Evolutionary conservation across 2,329 filamentous ascomycete genomes (phyloP).

Genomic region (Botrytis aclada): DNA sequence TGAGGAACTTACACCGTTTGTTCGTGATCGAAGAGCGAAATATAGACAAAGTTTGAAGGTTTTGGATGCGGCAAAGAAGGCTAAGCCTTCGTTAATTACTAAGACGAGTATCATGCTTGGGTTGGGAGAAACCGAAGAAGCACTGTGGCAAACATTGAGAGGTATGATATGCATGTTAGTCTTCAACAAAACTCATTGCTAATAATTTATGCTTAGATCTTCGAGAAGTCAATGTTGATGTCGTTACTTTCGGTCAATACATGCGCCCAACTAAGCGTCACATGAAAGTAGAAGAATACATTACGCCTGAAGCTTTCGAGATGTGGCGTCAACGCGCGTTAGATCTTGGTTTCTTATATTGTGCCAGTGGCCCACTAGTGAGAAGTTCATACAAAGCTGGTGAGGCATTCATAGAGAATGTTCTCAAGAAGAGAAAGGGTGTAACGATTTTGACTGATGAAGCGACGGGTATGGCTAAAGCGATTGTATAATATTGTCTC

Average conservation of each 20-base stretch:
- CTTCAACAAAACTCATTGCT: constrained; percentile 2
- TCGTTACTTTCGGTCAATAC: constrained; percentile 99
- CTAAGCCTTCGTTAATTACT: constrained; percentile 77
- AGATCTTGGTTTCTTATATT: constrained; percentile 96
- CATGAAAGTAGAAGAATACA: constrained; percentile 93
- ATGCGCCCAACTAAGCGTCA: constrained; percentile 98
- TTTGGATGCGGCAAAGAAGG: constrained; percentile 75
- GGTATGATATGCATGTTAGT: constrained; percentile 45
- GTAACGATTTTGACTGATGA: constrained; percentile 33
- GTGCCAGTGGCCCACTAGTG: constrained; percentile 88
- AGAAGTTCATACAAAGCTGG: constrained; percentile 97
- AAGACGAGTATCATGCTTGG: constrained; percentile 98
- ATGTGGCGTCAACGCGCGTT: constrained; percentile 85
- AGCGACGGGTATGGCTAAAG: constrained; percentile 33
- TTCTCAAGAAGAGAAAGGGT: constrained; percentile 52
- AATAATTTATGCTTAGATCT: constrained; percentile 56
- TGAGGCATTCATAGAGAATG: constrained; percentile 98
- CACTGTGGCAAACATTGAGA: constrained; percentile 74
- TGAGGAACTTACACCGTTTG: constrained; percentile 83
- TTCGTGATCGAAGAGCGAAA: constrained; percentile 83
- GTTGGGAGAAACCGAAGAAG: constrained; percentile 84
- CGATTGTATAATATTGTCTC: constrained; percentile 23
- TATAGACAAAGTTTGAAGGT: constrained; percentile 84
- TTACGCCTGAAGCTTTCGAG: constrained; percentile 89
- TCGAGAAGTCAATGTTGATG: constrained; percentile 77